These are phyloP conservation scores for Sedum album DNA, from an alignment of 164 flowering plant genomes.

Conservation along the genomic window DNA sequence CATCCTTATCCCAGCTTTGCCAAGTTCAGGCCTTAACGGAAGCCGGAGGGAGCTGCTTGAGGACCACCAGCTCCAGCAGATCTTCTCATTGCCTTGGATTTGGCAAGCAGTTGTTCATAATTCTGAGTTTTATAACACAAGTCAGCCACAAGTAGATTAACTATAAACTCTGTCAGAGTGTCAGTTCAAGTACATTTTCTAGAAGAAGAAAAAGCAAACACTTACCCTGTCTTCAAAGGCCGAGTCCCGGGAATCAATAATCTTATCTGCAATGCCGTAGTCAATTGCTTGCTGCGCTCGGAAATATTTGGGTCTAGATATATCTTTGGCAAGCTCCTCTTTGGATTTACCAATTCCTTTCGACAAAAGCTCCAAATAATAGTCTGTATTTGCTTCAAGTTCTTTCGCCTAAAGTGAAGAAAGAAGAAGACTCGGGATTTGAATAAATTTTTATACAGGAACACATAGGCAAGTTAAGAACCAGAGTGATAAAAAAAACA, in stretches of 20 bases:
- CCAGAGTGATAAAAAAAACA: constrained; percentile 10
- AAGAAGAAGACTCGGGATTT: not conserved
- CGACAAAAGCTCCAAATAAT: constrained; percentile 61
- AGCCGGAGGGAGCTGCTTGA: constrained; percentile 66
- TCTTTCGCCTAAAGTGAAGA: constrained; percentile 59
- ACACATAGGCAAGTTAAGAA: not conserved
- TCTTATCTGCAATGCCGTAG: constrained; percentile 85
- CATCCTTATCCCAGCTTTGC: not conserved
- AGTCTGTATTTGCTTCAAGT: constrained; percentile 61
- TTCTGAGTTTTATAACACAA: constrained; percentile 24
- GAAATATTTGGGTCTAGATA: constrained; percentile 55
- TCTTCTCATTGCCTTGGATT: constrained; percentile 55
- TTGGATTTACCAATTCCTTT: constrained; percentile 72
- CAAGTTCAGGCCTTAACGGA: constrained; percentile 24
- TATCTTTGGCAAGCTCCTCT: constrained; percentile 62
- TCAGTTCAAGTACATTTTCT: not conserved
- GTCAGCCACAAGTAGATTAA: not conserved
- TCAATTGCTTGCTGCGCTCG: constrained; percentile 67
- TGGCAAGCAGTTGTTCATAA: constrained; percentile 58
- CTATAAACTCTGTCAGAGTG: not conserved
- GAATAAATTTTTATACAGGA: not conserved
- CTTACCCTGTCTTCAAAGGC: constrained; percentile 63
- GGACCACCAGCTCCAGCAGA: constrained; percentile 32
- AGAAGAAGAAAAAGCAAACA: not conserved
- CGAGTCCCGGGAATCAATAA: constrained; percentile 40